phyloP scores from a whole-genome alignment of 1,284 basidiomycete species.

The Sporisorium scitamineum region DNA sequence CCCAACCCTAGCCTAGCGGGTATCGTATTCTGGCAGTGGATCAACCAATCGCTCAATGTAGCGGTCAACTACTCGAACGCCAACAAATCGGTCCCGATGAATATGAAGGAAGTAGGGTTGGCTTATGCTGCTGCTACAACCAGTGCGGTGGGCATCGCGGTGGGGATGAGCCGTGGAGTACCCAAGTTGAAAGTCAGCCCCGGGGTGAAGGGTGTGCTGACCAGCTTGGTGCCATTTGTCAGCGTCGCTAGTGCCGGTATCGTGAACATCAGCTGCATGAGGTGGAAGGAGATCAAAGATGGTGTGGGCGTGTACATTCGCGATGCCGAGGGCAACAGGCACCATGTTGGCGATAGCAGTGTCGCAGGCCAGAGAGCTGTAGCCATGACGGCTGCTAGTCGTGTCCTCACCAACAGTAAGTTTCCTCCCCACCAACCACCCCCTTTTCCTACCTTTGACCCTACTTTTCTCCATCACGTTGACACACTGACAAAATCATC shows the following conservation, averaged over 20 bases:
- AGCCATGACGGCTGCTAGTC: slow-evolving; percentile 72
- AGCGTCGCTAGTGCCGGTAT: slow-evolving; percentile 70
- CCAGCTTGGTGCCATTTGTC: slow-evolving; percentile 73
- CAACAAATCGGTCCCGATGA: slow-evolving; percentile 72
- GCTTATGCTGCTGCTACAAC: slow-evolving; percentile 73
- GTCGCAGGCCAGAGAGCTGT: slow-evolving; percentile 73
- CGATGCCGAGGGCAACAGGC: slow-evolving; percentile 54
- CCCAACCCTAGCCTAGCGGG: slow-evolving; percentile 51
- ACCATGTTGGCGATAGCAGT: slow-evolving; percentile 71
- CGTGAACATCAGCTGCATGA: slow-evolving; percentile 71
- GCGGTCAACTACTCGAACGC: slow-evolving; percentile 70
- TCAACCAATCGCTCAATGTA: slow-evolving; percentile 72
- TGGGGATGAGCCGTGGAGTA: slow-evolving; percentile 72
- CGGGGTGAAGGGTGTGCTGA: slow-evolving; percentile 35
- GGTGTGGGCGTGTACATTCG: slow-evolving; percentile 72
- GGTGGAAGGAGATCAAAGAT: slow-evolving; percentile 74
- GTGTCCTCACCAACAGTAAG: slow-evolving; percentile 73
- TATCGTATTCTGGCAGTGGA: slow-evolving; percentile 74
- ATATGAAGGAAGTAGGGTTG: slow-evolving; percentile 70
- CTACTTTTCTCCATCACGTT: too few relatives aligned
- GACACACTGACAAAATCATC: neutral
- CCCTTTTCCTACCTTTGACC: too few relatives aligned
- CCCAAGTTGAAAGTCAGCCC: slow-evolving; percentile 67
- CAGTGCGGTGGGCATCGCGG: slow-evolving; percentile 72
- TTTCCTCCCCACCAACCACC: neutral